Evolutionary conservation across 2,329 filamentous ascomycete species (phyloP).

Genomic region (Fusarium vanettenii): DNA sequence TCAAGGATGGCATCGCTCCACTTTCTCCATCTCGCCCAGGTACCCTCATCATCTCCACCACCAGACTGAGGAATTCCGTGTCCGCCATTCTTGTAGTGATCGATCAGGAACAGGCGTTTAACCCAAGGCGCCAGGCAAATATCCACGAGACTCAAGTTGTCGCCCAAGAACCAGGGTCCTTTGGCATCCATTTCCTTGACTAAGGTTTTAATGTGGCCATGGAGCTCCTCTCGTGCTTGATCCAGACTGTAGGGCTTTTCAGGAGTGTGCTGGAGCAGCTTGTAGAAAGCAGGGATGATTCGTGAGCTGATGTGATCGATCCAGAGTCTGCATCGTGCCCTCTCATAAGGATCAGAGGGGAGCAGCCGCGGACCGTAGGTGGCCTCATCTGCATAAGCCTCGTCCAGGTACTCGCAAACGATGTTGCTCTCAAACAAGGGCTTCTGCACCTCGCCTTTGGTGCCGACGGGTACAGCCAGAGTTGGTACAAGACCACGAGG

Average conservation of each 20-base stretch:
- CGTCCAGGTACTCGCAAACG: constrained; percentile 81
- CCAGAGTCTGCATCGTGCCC: constrained; percentile 77
- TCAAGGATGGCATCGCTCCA: constrained; percentile 71
- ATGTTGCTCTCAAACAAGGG: constrained; percentile 79
- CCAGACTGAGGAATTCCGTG: constrained; percentile 60
- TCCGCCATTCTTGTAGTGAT: constrained; percentile 75
- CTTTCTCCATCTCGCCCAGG: constrained; percentile 73
- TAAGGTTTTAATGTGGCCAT: constrained; percentile 69
- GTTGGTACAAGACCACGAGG: constrained; percentile 82
- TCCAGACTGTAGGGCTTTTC: constrained; percentile 62
- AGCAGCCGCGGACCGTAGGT: constrained; percentile 62
- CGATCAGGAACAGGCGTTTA: constrained; percentile 77
- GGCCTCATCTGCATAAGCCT: constrained; percentile 67
- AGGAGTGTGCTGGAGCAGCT: constrained; percentile 66
- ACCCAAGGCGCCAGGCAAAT: constrained; percentile 80
- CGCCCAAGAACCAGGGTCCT: constrained; percentile 74
- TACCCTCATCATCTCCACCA: constrained; percentile 69
- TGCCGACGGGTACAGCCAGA: constrained; percentile 60
- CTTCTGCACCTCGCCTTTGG: constrained; percentile 53
- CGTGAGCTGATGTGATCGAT: constrained; percentile 76
- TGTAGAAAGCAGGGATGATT: constrained; percentile 77
- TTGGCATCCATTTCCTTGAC: constrained; percentile 68
- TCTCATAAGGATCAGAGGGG: constrained; percentile 71
- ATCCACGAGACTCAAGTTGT: constrained; percentile 74
- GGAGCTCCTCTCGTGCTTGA: constrained; percentile 68